These are phyloP conservation scores for Climacium dendroides DNA, from an alignment of 225 moss, liverwort and hornwort genomes.

Conservation along the genomic window DNA sequence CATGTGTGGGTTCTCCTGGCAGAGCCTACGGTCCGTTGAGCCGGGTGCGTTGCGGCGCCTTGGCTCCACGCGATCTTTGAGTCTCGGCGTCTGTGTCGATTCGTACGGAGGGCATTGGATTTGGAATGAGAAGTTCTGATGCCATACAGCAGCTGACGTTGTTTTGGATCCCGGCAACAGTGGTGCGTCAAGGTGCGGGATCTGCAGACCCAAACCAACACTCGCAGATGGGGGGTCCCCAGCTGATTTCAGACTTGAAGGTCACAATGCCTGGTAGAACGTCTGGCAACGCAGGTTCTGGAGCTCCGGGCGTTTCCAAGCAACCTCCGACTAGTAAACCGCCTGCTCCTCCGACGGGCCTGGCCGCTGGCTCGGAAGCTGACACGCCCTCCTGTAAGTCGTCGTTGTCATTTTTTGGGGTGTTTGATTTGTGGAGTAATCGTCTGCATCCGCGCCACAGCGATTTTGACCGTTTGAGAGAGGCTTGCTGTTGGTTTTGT, in stretches of 20 bases:
- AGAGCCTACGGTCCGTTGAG: not conserved
- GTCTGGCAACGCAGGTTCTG: slow-evolving; percentile 28
- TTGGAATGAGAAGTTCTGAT: not conserved
- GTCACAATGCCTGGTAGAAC: slow-evolving; percentile 14
- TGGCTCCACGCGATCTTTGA: not conserved
- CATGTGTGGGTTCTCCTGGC: not conserved
- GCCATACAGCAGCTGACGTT: not conserved
- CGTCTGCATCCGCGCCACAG: not conserved
- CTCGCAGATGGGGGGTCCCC: slow-evolving; percentile 29
- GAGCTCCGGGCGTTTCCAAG: slow-evolving; percentile 23
- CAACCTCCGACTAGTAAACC: slow-evolving; percentile 42
- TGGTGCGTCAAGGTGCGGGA: slow-evolving; percentile 64
- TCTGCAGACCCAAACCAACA: slow-evolving; percentile 58
- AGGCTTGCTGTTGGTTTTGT: not conserved
- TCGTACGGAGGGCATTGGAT: not conserved
- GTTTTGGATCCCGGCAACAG: slow-evolving; percentile 19
- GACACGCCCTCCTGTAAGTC: slow-evolving; percentile 30
- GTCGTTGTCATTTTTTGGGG: not conserved
- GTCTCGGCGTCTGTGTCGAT: not conserved
- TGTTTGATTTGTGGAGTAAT: not conserved
- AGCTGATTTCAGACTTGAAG: slow-evolving; percentile 42
- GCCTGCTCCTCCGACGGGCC: slow-evolving; percentile 38
- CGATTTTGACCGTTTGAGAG: not conserved
- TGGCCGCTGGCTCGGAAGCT: slow-evolving; percentile 24
- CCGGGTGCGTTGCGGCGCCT: not conserved